Evolutionary conservation across 306 rosid species (phyloP), one percentile per base, ranked within the genome.

Genomic region (Quercus agrifolia): DNA sequence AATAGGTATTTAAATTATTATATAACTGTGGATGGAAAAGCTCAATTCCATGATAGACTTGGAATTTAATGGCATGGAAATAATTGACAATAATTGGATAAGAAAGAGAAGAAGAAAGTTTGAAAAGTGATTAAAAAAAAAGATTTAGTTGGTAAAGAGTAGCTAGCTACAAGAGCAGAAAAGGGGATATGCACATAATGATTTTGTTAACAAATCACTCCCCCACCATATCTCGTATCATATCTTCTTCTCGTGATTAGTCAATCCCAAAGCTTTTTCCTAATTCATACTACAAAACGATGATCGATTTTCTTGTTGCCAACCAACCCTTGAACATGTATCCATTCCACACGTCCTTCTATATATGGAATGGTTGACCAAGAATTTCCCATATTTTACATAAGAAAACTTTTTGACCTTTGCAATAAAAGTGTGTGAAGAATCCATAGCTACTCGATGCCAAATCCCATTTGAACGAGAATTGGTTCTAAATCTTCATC

Each of bases 121-220:
- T 25, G 77, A 78, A 87, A 77, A 63, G 41, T 7, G 57, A 31
- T 46, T 1, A 35, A 35, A 41, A 7, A 35, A 61, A 78, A 79
- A 51, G 78, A 84, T 78, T 81, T 74, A 76, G 83, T 83, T 73
- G 88, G 81, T 78, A 74, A 79, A 73, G 82, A 85, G 54, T 74
- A 57, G 77, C 70, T 69, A 80, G 76, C 68, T 69, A 81, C 54
- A 82, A 73, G 82, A 88, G 88, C 56, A 51, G 81, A 86, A 83
- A 76, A 75, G 56, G 86, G 89, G 87, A 87, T 90, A 49, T 78
- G 89, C 80, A 56, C 69, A 69, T 77, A 79, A 79, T 82, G 82
- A 86, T 85, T 84, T 84, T 78, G 81, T 54, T 80, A 81, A 57
- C 87, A 86, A 88, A 84, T 86, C 88, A 78, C 81, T 67, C 25